phyloP scores from a whole-genome alignment of 768 basidiomycete genomes.

The Butyriboletus loyo region DNA sequence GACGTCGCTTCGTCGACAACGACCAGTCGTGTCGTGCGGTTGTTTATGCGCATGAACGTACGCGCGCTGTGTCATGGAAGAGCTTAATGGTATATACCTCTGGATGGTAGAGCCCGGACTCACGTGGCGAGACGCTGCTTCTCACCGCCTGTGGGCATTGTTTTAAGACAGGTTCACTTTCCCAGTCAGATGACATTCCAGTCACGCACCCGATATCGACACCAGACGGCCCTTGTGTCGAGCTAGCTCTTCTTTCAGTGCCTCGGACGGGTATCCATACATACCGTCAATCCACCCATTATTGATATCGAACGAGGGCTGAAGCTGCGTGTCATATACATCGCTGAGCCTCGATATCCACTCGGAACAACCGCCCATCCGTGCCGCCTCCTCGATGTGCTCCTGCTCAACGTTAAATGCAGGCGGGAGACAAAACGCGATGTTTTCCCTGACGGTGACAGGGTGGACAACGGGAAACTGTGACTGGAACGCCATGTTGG shows the following conservation, averaged over 20 bases:
- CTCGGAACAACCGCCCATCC: slow-evolving; percentile 25
- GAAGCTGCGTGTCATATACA: slow-evolving; percentile 31
- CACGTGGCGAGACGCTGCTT: slow-evolving; percentile 49
- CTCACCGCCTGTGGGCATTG: slow-evolving; percentile 36
- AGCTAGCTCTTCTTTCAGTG: slow-evolving; percentile 18
- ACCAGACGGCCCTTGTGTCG: slow-evolving; percentile 21
- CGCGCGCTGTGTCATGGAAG: slow-evolving; percentile 45
- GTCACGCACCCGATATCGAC: slow-evolving; percentile 22
- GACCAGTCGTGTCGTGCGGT: slow-evolving; percentile 41
- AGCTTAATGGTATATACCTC: too few species aligned
- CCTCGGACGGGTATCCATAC: slow-evolving; percentile 19
- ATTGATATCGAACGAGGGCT: slow-evolving; percentile 18
- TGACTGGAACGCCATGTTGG: slow-evolving; percentile 44
- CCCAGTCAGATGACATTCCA: not conserved
- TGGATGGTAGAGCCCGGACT: too few species aligned
- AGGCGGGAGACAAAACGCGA: slow-evolving; percentile 30
- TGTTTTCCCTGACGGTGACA: slow-evolving; percentile 43
- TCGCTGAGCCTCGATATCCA: slow-evolving; percentile 36
- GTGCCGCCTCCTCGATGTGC: slow-evolving; percentile 31
- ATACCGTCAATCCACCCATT: slow-evolving; percentile 20
- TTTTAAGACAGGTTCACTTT: slow-evolving; percentile 2
- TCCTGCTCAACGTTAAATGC: slow-evolving; percentile 14
- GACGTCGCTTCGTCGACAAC: slow-evolving; percentile 60
- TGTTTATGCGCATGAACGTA: slow-evolving; percentile 39
- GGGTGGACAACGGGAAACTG: slow-evolving; percentile 52